Percentiles rank a stretch among this genome's conserved stretches.
These are phyloP conservation scores for Inosperma sp. DNA, from an alignment of 768 basidiomycete genomes.

Conservation along the genomic window DNA sequence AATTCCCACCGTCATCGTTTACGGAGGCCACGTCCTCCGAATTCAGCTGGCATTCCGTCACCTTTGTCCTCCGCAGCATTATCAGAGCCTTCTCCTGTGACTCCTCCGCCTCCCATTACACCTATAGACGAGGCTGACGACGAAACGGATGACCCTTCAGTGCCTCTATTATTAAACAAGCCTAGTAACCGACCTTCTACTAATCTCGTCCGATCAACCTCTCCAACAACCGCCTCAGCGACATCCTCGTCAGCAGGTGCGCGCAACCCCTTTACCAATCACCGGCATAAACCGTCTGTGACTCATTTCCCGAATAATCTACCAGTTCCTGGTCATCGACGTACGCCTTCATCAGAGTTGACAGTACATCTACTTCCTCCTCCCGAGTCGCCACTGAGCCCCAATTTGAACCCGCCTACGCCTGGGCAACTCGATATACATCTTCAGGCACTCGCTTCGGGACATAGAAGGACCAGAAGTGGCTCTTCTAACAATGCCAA, in stretches of 20 bases:
- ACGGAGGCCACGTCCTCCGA: slow-evolving; percentile 46
- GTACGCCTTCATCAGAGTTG: slow-evolving; percentile 35
- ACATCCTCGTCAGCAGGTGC: slow-evolving; percentile 75
- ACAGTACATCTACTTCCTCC: slow-evolving; percentile 70
- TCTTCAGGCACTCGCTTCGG: slow-evolving; percentile 54
- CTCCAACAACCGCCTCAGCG: slow-evolving; percentile 40
- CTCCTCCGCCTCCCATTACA: slow-evolving; percentile 68
- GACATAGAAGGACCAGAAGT: slow-evolving; percentile 38
- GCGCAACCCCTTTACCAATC: slow-evolving; percentile 74
- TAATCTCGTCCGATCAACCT: slow-evolving; percentile 45
- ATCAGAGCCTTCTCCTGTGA: slow-evolving; percentile 36
- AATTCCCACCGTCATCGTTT: slow-evolving; percentile 57
- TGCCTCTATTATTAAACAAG: slow-evolving; percentile 19
- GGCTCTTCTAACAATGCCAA: background rate
- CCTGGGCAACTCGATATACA: slow-evolving; percentile 80
- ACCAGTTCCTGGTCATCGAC: slow-evolving; percentile 55
- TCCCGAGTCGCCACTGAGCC: slow-evolving; percentile 74
- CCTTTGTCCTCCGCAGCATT: slow-evolving; percentile 56
- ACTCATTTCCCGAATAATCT: slow-evolving; percentile 57
- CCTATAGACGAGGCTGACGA: slow-evolving; percentile 57
- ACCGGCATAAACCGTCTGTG: slow-evolving; percentile 63
- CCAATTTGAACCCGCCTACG: slow-evolving; percentile 77
- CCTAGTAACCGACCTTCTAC: slow-evolving; percentile 9
- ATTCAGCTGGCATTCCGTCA: slow-evolving; percentile 51
- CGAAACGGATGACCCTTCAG: slow-evolving; percentile 27